Percentiles rank a stretch among this genome's conserved stretches.
Conservation (phyloP, 2,329 filamentous ascomycete species). For the Colletotrichum sp. region DNA sequence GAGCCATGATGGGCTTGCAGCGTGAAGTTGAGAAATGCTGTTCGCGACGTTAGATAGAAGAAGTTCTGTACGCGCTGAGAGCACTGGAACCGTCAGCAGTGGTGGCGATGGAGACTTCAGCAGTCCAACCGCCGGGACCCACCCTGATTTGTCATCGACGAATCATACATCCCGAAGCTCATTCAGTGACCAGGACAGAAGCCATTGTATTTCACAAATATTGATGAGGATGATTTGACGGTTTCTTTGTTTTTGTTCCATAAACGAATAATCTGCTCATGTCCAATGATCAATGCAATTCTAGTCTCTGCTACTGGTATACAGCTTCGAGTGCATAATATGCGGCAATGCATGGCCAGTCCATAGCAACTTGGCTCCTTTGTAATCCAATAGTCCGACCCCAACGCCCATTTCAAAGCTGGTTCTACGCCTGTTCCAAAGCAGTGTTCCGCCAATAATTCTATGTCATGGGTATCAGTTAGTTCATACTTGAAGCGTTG, state of each 20-base stretch:
- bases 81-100: background rate
- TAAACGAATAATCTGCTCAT: background rate
- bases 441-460: background rate
- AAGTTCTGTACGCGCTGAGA: background rate
- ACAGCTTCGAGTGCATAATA: background rate
- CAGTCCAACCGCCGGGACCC: background rate
- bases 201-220: no score
- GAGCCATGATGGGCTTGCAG: background rate
- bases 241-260: no score
- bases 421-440: background rate
- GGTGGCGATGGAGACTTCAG: background rate
- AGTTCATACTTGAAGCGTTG: background rate
- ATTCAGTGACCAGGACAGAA: background rate
- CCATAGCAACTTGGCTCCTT: background rate
- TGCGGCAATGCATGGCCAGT: background rate
- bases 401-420: background rate
- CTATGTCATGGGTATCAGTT: background rate
- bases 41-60: background rate
- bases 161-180: conserved; percentile 1
- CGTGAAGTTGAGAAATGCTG: background rate
- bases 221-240: no score
- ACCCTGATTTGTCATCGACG: background rate
- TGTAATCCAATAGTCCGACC: background rate
- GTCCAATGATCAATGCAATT: background rate
- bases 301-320: background rate